Evolutionary conservation across 2,329 filamentous ascomycete species (phyloP), one percentile per base, ranked within the genome.

Genomic region (Calonectria fujianensis): DNA sequence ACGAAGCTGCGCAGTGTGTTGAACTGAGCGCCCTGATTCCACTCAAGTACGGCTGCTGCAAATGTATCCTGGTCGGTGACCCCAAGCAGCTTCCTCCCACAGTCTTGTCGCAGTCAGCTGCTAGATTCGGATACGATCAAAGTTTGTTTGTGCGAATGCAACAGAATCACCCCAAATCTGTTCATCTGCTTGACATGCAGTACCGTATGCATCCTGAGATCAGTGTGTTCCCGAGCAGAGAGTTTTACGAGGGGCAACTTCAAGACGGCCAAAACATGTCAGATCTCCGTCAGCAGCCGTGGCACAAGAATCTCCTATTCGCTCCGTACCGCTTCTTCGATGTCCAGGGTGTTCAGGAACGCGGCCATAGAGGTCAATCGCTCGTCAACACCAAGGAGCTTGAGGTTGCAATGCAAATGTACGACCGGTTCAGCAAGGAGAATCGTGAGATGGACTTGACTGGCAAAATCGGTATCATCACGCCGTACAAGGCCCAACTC

Each of bases 131-230:
- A 77, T 99, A 98, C 85, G 96, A 98, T 82, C 97, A 99, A 86
- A 98, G 95, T 90, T 88, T 99, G 85, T 99, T 99, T 87, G 97
- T 98, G 69, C 94, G 97, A 41, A 99, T 99, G 96, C 97, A 98
- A 83, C 93, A 93, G 81, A 98, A 98, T 77, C 93, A 96, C 80
- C 95, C 95, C 0, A 89, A 94, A 39, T 94, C 97, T 77, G 93
- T 99, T 20, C 96, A 99, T 87, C 89, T 99, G 32, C 91, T 99
- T n/a, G 96, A 98, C 82, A 97, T 94, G 71, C 97, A 99, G 83
- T 99, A 99, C 84, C 97, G 97, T 85, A 99, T 99, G 97, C 97
- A 99, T 86, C 97, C 97, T 0, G 95, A 97, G 79, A 99, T 99
- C 83, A 98, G 96, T 84, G 85, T 89, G 68, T 99, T 98, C 84